Conservation (phyloP, 176 grass and related monocot genomes). For the Carex myosuroides region DNA sequence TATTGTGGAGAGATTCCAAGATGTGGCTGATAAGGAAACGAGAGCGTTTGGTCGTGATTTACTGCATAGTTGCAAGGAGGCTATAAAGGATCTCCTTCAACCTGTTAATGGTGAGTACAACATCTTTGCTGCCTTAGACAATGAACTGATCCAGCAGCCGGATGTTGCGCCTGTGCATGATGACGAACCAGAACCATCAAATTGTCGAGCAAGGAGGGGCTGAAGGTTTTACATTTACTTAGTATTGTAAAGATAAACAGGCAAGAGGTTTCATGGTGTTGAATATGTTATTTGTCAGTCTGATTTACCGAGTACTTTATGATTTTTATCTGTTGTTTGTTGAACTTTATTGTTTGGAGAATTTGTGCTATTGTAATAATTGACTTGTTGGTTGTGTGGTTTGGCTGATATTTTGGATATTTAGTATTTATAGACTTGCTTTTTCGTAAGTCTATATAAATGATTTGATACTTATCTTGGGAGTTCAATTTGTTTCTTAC, state of each 20-base stretch:
- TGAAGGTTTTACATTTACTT: background rate
- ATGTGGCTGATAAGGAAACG: background rate
- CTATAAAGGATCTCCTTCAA: background rate
- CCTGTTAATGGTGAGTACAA: background rate
- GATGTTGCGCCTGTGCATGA: background rate
- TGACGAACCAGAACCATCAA: background rate
- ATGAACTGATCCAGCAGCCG: background rate
- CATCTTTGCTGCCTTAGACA: background rate
- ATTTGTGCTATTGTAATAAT: background rate
- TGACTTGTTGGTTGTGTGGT: background rate
- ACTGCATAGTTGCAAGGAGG: background rate
- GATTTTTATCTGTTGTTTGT: background rate
- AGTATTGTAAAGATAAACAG: background rate
- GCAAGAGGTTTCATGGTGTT: background rate
- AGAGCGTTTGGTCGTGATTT: background rate
- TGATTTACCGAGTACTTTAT: background rate
- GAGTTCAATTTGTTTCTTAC: background rate
- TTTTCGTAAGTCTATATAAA: background rate
- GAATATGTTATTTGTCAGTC: background rate
- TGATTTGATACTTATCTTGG: background rate
- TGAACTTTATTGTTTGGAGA: slow-evolving; percentile 1
- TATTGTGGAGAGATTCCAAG: background rate
- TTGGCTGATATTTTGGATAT: background rate
- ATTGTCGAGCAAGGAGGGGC: background rate
- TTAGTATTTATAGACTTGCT: background rate